phyloP scores from a whole-genome alignment of 2,329 filamentous ascomycete species.

The Neurospora sp. region DNA sequence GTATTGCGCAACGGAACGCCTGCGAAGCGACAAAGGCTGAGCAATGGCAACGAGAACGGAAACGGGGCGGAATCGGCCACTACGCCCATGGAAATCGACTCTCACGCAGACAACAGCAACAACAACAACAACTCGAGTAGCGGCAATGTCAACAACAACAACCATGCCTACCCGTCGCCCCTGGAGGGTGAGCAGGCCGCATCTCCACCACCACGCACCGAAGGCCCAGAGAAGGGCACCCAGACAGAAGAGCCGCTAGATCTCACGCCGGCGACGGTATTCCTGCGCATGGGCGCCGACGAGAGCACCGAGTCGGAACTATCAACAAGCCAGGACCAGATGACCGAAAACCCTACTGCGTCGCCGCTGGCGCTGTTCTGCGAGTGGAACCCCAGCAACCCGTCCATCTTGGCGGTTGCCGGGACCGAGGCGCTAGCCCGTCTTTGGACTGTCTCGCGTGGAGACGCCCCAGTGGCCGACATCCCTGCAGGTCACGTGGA shows the following conservation, averaged over 20 bases:
- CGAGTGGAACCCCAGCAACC: constrained; percentile 58
- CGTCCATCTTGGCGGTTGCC: constrained; percentile 55
- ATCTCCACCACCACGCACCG: constrained; percentile 44
- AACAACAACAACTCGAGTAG: constrained; percentile 52
- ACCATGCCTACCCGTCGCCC: constrained; percentile 57
- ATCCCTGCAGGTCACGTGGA: constrained; percentile 38
- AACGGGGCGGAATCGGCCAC: constrained; percentile 41
- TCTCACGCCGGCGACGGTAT: constrained; percentile 48
- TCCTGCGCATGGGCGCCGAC: constrained; percentile 43
- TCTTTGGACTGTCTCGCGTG: constrained; percentile 54
- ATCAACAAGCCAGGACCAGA: constrained; percentile 20
- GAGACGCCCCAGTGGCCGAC: constrained; percentile 31
- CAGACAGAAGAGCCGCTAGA: constrained; percentile 56
- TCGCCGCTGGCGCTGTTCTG: constrained; percentile 44
- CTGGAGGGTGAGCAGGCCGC: constrained; percentile 46
- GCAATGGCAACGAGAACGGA: constrained; percentile 54
- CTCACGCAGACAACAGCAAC: constrained; percentile 38
- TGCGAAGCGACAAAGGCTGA: constrained; percentile 48
- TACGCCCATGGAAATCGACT: constrained; percentile 52
- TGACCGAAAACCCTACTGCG: constrained; percentile 42
- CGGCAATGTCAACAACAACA: constrained; percentile 45
- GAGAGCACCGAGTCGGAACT: constrained; percentile 25
- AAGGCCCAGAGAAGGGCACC: constrained; percentile 53
- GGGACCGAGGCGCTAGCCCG: constrained; percentile 62
- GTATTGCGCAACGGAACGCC: constrained; percentile 43